A percentile compares a stretch with the other conserved stretches of the same genome.
phyloP scores from a whole-genome alignment of 2,329 filamentous ascomycete genomes.

The Fusarium clavum region DNA sequence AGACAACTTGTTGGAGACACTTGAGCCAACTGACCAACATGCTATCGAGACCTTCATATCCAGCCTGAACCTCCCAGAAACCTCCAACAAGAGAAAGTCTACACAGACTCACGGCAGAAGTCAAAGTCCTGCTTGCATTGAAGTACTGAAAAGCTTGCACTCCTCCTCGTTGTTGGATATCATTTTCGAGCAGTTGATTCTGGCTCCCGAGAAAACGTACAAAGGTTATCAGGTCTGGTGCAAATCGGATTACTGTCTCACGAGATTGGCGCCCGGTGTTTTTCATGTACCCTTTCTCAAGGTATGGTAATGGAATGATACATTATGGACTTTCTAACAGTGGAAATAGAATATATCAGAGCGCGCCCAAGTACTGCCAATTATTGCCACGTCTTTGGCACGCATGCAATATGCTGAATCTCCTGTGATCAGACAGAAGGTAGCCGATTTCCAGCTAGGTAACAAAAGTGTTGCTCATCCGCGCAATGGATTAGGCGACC shows the following conservation, averaged over 20 bases:
- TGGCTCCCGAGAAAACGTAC: conserved; percentile 41
- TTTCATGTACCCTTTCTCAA: conserved; percentile 53
- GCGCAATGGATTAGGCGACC: neutral
- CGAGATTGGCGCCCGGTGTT: conserved; percentile 50
- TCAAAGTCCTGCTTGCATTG: neutral
- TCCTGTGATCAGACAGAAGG: conserved; percentile 49
- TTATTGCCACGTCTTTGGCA: conserved; percentile 49
- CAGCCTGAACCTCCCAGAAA: conserved; percentile 34
- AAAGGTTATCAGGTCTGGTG: conserved; percentile 37
- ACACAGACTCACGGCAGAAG: neutral
- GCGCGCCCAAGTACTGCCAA: conserved; percentile 44
- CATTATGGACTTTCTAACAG: conserved; percentile 10
- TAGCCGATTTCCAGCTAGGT: conserved; percentile 19
- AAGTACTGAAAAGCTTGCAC: conserved; percentile 17
- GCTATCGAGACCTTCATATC: conserved; percentile 48
- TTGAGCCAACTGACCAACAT: conserved; percentile 42
- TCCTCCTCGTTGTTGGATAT: conserved; percentile 30
- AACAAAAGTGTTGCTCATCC: neutral
- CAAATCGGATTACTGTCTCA: conserved; percentile 42
- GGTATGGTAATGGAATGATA: conserved; percentile 37
- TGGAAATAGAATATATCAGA: conserved; percentile 42
- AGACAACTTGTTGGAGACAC: conserved; percentile 24
- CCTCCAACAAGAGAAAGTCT: neutral
- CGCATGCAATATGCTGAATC: conserved; percentile 53
- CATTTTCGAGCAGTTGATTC: conserved; percentile 44